Evolutionary conservation across 2,329 filamentous ascomycete genomes (phyloP).

Genomic region (Alternaria triticimaculans): DNA sequence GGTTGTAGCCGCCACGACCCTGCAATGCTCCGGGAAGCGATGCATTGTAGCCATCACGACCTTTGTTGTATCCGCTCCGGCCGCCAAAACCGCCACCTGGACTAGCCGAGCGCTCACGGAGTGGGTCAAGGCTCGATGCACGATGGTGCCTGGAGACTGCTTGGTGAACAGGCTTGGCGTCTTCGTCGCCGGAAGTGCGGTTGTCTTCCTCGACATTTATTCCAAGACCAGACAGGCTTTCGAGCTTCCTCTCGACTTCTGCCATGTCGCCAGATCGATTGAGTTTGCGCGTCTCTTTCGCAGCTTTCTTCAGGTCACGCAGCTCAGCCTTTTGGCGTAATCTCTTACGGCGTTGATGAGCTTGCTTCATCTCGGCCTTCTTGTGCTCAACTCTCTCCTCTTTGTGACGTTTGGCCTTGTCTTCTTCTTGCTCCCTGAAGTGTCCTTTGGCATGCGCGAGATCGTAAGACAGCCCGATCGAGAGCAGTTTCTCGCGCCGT

Average conservation of each 20-base stretch:
- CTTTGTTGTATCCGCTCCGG: constrained; percentile 43
- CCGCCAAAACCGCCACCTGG: constrained; percentile 40
- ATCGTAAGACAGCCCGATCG: constrained; percentile 74
- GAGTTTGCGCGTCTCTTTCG: constrained; percentile 36
- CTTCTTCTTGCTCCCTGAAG: constrained; percentile 59
- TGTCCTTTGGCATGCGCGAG: constrained; percentile 72
- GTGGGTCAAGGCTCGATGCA: constrained; percentile 37
- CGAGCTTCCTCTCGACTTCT: constrained; percentile 37
- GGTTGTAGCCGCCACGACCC: constrained; percentile 41
- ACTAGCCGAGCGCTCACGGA: constrained; percentile 40
- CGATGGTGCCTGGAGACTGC: constrained; percentile 37
- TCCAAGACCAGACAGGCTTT: constrained; percentile 41
- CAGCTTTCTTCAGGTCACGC: constrained; percentile 48
- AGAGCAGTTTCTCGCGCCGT: constrained; percentile 74
- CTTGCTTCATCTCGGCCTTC: constrained; percentile 48
- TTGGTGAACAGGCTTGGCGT: constrained; percentile 37
- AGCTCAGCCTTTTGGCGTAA: constrained; percentile 48
- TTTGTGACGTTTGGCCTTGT: constrained; percentile 50
- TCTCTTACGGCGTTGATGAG: constrained; percentile 43
- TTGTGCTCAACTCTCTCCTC: constrained; percentile 46
- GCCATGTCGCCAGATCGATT: constrained; percentile 30
- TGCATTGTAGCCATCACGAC: constrained; percentile 46
- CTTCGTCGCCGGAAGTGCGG: constrained; percentile 37
- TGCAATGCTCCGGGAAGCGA: constrained; percentile 36
- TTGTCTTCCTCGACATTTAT: constrained; percentile 44